These are phyloP conservation scores for Psidium guajava DNA, from an alignment of 345 rosid species.

Conservation along the genomic window DNA sequence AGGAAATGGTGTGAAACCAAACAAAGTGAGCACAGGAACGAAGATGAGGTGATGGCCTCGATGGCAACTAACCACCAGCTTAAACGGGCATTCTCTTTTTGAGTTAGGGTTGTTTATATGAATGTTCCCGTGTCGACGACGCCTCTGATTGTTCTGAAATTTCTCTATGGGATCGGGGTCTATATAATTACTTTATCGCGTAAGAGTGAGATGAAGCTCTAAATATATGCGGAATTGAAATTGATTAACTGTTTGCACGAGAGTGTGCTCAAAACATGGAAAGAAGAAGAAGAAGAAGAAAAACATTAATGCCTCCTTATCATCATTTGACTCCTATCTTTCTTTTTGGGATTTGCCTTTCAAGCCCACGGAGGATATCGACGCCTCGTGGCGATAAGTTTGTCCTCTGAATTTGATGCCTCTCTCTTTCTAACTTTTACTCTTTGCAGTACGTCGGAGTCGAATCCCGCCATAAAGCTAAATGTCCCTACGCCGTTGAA, in stretches of 20 bases:
- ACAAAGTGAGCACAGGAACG: neutral
- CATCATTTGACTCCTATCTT: too few relatives aligned
- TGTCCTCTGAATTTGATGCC: too few relatives aligned
- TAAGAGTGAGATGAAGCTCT: neutral
- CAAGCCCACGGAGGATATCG: too few relatives aligned
- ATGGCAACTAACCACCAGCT: neutral
- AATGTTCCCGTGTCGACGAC: fast-evolving
- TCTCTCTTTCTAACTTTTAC: too few relatives aligned
- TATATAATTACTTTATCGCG: neutral
- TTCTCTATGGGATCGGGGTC: fast-evolving
- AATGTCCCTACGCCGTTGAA: too few relatives aligned
- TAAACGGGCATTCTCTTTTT: neutral
- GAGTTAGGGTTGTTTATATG: fast-evolving
- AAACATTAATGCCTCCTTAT: too few relatives aligned
- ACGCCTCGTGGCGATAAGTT: too few relatives aligned
- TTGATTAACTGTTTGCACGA: fast-evolving
- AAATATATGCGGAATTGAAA: neutral
- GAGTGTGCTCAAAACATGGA: too few relatives aligned
- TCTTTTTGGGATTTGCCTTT: too few relatives aligned
- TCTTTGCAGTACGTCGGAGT: too few relatives aligned
- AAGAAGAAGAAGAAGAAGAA: too few relatives aligned
- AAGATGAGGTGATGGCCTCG: neutral
- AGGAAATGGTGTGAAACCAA: neutral
- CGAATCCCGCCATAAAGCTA: too few relatives aligned
- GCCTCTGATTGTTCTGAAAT: fast-evolving